Percentiles rank a stretch among this genome's conserved stretches.
These are phyloP conservation scores for Hypoxylon fuscum DNA, from an alignment of 495 filamentous ascomycete genomes.

Conservation along the genomic window DNA sequence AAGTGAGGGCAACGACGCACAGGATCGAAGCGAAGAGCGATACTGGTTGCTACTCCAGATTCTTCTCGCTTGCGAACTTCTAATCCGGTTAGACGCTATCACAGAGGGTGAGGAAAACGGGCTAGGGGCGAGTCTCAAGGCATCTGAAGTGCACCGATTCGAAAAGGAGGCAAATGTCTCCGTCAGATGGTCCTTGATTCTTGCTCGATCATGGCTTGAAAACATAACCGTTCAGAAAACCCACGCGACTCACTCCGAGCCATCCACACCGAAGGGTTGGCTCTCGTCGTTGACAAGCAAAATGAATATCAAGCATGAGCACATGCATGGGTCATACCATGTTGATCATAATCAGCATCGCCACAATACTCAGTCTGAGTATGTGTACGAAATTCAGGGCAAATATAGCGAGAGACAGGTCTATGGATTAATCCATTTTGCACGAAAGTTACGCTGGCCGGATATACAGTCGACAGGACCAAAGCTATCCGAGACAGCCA, in stretches of 20 bases:
- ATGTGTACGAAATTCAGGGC: slow-evolving; percentile 54
- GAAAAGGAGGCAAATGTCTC: slow-evolving; percentile 71
- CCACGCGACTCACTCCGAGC: slow-evolving; percentile 42
- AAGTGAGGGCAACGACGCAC: slow-evolving; percentile 49
- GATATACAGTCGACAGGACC: slow-evolving; percentile 50
- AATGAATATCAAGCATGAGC: slow-evolving; percentile 54
- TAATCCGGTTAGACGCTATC: slow-evolving; percentile 77
- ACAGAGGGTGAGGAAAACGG: slow-evolving; percentile 65
- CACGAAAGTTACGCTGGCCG: slow-evolving; percentile 65
- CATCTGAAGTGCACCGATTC: slow-evolving; percentile 69
- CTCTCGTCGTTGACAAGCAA: slow-evolving; percentile 62
- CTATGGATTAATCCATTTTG: slow-evolving; percentile 66
- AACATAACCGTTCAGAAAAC: slow-evolving; percentile 66
- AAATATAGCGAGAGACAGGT: slow-evolving; percentile 62
- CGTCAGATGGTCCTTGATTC: slow-evolving; percentile 81
- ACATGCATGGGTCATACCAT: slow-evolving; percentile 43
- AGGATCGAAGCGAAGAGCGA: slow-evolving; percentile 61
- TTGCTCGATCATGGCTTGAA: slow-evolving; percentile 79
- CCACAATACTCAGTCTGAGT: slow-evolving; percentile 42
- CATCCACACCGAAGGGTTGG: slow-evolving; percentile 57
- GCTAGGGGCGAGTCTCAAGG: slow-evolving; percentile 55
- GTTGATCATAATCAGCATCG: slow-evolving; percentile 44
- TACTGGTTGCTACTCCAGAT: slow-evolving; percentile 86
- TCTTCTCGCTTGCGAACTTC: slow-evolving; percentile 77
- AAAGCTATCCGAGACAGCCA: slow-evolving; percentile 53